A percentile compares a stretch with the other conserved stretches of the same genome.
These are phyloP conservation scores for Volvox reticuliferus DNA, from an alignment of 139 green algal genomes.

Conservation along the genomic window DNA sequence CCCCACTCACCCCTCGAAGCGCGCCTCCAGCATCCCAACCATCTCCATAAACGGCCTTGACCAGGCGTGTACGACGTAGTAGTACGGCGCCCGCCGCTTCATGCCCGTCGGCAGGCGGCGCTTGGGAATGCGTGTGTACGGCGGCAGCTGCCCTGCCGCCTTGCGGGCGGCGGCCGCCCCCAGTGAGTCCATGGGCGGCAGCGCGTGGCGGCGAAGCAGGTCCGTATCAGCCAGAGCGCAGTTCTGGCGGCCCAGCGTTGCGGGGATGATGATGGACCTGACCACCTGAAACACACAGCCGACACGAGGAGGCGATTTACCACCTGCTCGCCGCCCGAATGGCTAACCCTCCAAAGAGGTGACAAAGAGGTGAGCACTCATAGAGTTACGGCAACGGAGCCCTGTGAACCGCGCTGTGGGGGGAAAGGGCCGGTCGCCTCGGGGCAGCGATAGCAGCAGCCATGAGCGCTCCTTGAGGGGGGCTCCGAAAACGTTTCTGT, in stretches of 20 bases:
- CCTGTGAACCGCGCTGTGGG: too few relatives aligned
- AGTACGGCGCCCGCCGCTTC: conserved; percentile 32
- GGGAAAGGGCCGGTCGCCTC: too few relatives aligned
- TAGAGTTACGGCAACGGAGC: too few relatives aligned
- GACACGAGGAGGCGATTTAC: too few relatives aligned
- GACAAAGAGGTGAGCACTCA: too few relatives aligned
- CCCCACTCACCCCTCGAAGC: conserved; percentile 26
- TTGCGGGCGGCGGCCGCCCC: conserved; percentile 24
- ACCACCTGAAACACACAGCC: too few relatives aligned
- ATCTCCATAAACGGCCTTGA: conserved; percentile 37
- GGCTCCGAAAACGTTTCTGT: too few relatives aligned
- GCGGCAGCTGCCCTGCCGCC: conserved; percentile 11
- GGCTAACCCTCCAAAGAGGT: too few relatives aligned
- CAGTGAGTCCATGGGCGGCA: conserved; percentile 24
- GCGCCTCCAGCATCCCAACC: conserved; percentile 7
- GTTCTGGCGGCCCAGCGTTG: neutral
- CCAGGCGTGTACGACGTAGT: conserved; percentile 40
- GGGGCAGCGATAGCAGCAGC: too few relatives aligned
- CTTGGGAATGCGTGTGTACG: conserved; percentile 35
- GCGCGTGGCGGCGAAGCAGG: neutral
- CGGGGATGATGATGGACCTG: conserved; percentile 5
- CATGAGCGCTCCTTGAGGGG: too few relatives aligned
- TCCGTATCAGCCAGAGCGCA: neutral
- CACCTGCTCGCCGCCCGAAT: too few relatives aligned
- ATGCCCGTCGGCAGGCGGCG: neutral